These are phyloP conservation scores for Apiospora rasikravindrae DNA, from an alignment of 2,329 filamentous ascomycete species.

Conservation along the genomic window DNA sequence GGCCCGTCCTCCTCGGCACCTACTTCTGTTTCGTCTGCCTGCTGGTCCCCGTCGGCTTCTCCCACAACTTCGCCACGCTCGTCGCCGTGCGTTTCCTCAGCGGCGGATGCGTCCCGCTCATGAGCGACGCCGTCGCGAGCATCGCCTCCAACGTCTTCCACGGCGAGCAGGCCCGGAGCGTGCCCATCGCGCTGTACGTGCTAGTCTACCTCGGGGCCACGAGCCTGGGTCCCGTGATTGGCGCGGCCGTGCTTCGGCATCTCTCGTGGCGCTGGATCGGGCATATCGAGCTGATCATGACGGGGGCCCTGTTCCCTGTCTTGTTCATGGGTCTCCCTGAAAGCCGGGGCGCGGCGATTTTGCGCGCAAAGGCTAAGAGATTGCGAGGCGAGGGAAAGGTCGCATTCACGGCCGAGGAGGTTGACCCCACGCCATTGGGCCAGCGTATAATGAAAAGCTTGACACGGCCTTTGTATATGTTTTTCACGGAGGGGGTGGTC, in stretches of 20 bases:
- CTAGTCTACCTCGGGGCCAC: constrained; percentile 28
- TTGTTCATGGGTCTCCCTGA: constrained; percentile 33
- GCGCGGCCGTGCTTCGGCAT: constrained; percentile 34
- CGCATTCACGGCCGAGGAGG: not conserved
- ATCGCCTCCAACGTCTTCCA: constrained; percentile 37
- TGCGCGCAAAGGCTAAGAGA: not conserved
- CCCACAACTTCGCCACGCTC: not conserved
- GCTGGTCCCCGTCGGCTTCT: constrained; percentile 11
- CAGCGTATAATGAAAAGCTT: not conserved
- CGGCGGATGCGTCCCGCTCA: constrained; percentile 36
- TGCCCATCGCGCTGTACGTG: constrained; percentile 32
- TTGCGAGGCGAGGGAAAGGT: not conserved
- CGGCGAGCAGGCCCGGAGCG: constrained; percentile 31
- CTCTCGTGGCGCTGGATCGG: constrained; percentile 43
- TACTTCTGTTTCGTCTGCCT: constrained; percentile 31
- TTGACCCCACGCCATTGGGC: not conserved
- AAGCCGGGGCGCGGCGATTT: not conserved
- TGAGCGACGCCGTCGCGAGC: constrained; percentile 33
- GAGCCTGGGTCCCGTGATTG: constrained; percentile 39
- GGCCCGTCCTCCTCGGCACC: constrained; percentile 31
- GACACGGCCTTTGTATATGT: constrained; percentile 17
- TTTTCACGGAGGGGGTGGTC: constrained; percentile 52
- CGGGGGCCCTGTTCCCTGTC: constrained; percentile 47
- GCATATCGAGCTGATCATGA: constrained; percentile 46
- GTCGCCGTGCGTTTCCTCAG: constrained; percentile 34